These are phyloP conservation scores for Daldinia decipiens DNA, from an alignment of 495 filamentous ascomycete species.

Conservation along the genomic window DNA sequence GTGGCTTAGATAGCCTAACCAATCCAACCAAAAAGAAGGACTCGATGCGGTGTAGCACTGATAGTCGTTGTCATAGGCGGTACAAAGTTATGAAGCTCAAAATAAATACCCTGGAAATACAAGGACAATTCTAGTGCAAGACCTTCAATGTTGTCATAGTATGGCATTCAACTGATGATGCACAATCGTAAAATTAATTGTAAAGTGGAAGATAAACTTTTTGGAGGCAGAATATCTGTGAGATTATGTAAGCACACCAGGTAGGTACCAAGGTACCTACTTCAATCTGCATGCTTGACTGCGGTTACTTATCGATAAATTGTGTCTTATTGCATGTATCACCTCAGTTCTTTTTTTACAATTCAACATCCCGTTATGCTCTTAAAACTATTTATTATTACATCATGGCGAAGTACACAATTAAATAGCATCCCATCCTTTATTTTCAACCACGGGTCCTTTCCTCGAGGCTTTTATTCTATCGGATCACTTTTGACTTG, in stretches of 20 bases:
- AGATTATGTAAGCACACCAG: not conserved
- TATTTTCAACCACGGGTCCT: no score
- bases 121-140: no score
- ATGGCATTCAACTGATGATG: not conserved
- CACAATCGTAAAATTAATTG: not conserved
- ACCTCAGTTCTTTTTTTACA: no score
- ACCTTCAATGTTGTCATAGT: not conserved
- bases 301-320: no score
- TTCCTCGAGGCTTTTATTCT: not conserved
- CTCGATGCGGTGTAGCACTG: constrained; percentile 1
- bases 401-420: no score
- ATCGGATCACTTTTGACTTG: not conserved
- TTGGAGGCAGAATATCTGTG: not conserved
- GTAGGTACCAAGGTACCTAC: not conserved
- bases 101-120: no score
- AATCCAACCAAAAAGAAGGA: constrained; percentile 4
- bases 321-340: no score
- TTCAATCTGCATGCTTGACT: no score
- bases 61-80: not conserved
- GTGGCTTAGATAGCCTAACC: constrained; percentile 8
- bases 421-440: no score
- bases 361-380: no score
- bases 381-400: no score
- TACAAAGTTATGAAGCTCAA: not conserved
- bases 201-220: not conserved